These are phyloP conservation scores for Rhizoclosmatium globosum DNA, from an alignment of 192 early-diverging fungal species.

Conservation along the genomic window DNA sequence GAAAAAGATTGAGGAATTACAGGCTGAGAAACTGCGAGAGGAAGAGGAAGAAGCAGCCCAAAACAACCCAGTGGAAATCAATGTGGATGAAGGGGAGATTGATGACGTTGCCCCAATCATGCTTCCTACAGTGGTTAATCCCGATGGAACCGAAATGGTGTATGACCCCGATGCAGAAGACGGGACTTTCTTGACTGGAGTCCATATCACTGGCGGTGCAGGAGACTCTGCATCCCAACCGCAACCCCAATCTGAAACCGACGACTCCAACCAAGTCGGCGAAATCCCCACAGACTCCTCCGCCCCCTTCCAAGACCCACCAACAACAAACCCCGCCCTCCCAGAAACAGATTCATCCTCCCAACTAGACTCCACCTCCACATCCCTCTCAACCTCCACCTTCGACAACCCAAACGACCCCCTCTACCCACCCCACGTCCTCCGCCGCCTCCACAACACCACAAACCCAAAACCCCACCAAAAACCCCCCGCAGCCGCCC, in stretches of 20 bases:
- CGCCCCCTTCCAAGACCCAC: background rate
- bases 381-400: background rate
- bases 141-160: constrained; percentile 22
- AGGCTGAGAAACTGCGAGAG: background rate
- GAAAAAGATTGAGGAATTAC: constrained; percentile 15
- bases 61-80: background rate
- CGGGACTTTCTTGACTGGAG: constrained; percentile 62
- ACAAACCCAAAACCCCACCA: background rate
- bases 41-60: background rate
- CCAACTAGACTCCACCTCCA: background rate
- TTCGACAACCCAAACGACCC: background rate
- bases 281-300: background rate
- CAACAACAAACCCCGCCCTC: background rate
- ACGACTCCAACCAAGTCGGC: constrained; percentile 5
- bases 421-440: constrained; percentile 16
- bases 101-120: background rate
- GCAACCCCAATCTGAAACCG: constrained; percentile 12
- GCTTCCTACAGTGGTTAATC: background rate
- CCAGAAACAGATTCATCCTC: background rate
- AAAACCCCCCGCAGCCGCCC: background rate
- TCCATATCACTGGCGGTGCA: constrained; percentile 57
- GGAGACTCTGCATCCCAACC: background rate
- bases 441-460: constrained; percentile 14
- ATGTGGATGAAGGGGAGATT: background rate
- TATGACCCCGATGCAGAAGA: constrained; percentile 53